Percentiles rank a stretch among this genome's conserved stretches.
These are phyloP conservation scores for Ustilago hordei DNA, from an alignment of 1,284 basidiomycete genomes.

Conservation along the genomic window DNA sequence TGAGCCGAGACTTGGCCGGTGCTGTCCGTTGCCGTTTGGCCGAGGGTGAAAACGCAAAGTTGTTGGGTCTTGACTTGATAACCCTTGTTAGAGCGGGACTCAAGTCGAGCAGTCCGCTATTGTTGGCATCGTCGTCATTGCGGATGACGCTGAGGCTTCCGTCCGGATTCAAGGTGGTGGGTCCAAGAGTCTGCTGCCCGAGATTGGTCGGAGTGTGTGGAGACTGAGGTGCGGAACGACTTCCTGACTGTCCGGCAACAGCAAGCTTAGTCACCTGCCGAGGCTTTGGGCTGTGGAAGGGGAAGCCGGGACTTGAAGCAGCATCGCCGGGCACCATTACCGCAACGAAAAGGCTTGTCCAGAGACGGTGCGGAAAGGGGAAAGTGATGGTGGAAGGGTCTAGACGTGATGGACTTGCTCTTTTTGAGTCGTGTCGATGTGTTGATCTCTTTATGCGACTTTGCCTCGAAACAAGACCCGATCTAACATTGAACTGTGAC, in stretches of 20 bases:
- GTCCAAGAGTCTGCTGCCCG: slow-evolving; percentile 8
- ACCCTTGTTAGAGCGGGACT: slow-evolving; percentile 49
- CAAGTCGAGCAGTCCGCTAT: slow-evolving; percentile 64
- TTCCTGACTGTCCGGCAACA: slow-evolving; percentile 20
- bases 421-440: too few relatives aligned
- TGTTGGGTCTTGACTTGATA: slow-evolving; percentile 29
- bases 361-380: not conserved
- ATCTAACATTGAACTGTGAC: not conserved
- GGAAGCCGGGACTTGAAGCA: slow-evolving; percentile 30
- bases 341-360: not conserved
- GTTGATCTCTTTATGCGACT: slow-evolving; percentile 18
- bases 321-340: slow-evolving; percentile 32
- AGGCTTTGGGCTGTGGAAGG: slow-evolving; percentile 34
- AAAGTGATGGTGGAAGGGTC: not conserved
- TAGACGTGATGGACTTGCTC: not conserved
- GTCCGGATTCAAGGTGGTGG: slow-evolving; percentile 46
- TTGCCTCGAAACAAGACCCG: not conserved
- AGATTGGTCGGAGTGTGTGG: slow-evolving; percentile 38
- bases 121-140: slow-evolving; percentile 65
- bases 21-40: slow-evolving; percentile 19
- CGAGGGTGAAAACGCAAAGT: slow-evolving; percentile 10
- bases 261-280: slow-evolving; percentile 42
- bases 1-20: slow-evolving; percentile 30
- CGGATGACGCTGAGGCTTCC: slow-evolving; percentile 66
- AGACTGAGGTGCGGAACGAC: slow-evolving; percentile 38